Conservation (phyloP, 2,329 filamentous ascomycete species). For the Claviceps maximensis region DNA sequence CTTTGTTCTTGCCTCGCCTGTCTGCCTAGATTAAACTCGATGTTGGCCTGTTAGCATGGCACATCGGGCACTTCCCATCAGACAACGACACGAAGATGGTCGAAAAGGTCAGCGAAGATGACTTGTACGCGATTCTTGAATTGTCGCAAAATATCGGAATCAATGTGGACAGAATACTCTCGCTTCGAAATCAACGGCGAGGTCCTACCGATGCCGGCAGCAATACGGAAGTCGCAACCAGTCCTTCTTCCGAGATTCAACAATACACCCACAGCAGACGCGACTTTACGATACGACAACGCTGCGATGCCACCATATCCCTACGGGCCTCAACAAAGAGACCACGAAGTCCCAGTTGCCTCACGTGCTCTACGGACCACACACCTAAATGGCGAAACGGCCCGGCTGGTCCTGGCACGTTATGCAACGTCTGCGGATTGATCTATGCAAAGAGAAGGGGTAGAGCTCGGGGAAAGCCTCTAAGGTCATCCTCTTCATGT, state of each 20-base stretch:
- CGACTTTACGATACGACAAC: background rate
- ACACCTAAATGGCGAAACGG: slow-evolving; percentile 66
- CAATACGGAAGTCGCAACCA: background rate
- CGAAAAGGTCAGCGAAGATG: slow-evolving; percentile 6
- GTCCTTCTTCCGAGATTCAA: background rate
- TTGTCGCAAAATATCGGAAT: slow-evolving; percentile 7
- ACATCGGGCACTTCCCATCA: slow-evolving; percentile 5
- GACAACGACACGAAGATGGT: background rate
- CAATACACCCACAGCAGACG: background rate
- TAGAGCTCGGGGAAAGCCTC: background rate
- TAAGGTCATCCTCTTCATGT: slow-evolving; percentile 3
- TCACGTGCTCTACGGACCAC: slow-evolving; percentile 52
- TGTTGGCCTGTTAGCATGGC: slow-evolving; percentile 6
- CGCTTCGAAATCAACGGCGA: slow-evolving; percentile 5
- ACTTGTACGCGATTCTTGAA: slow-evolving; percentile 6
- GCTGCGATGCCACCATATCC: background rate
- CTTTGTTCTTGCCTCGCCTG: background rate
- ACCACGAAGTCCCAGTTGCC: slow-evolving; percentile 15
- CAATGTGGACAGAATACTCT: slow-evolving; percentile 6
- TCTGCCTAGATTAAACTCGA: slow-evolving; percentile 6
- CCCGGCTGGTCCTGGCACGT: slow-evolving; percentile 57
- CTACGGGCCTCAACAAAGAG: background rate
- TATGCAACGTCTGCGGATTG: slow-evolving; percentile 62
- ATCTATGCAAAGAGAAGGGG: slow-evolving; percentile 21
- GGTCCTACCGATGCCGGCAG: slow-evolving; percentile 1